Base-by-base conservation (phyloP, 2,329 filamentous ascomycete genomes). In the Podosphaera fusca region DNA sequence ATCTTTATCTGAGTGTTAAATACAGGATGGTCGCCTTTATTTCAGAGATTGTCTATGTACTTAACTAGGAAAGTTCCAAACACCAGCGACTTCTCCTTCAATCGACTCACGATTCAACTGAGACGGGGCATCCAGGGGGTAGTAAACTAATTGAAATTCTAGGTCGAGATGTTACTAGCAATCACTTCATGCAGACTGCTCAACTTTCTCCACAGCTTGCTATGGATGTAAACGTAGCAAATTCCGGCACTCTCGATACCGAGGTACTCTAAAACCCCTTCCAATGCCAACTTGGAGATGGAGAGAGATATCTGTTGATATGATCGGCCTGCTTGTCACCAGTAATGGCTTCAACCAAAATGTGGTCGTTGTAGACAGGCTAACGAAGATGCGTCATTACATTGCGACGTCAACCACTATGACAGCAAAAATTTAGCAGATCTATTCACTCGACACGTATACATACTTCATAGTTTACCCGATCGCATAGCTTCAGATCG, bases 401-500 rank as follows among this genome's bases (percentile, higher is more conserved):
- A 21, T 21, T 21, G 21, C 1, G 9, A 30, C 49, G 21, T 50
- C 46, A n/a, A n/a, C 46, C 9, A n/a, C 46, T 50, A 50, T 50
- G 46, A 50, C 4, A n/a, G 36, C 57, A 3, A 29, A 30, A 29
- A 56, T 2, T 35, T 55, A 14, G 55, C 58, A 10, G 6, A 29
- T 4, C 14, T 58, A 29, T 58, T 59, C 33, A 21, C 56, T 29
- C 30, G 29, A 33, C 8, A 57, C 21, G 45, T 59, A 5, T 58
- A n/a, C 30, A 59, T 56, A n/a, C 45, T 46, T 6, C 42, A 60
- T 42, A 36, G 55, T 10, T 38, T 57, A 9, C 57, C 52, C 14
- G 52, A 59, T 30, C 29, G 40, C 21, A 50, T 63, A 3, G 57
- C 61, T 8, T 57, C 57, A 49, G 55, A 63, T 50, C 10, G 59